phyloP scores from a whole-genome alignment of 768 basidiomycete genomes.

The Panaeolus cyanescens region DNA sequence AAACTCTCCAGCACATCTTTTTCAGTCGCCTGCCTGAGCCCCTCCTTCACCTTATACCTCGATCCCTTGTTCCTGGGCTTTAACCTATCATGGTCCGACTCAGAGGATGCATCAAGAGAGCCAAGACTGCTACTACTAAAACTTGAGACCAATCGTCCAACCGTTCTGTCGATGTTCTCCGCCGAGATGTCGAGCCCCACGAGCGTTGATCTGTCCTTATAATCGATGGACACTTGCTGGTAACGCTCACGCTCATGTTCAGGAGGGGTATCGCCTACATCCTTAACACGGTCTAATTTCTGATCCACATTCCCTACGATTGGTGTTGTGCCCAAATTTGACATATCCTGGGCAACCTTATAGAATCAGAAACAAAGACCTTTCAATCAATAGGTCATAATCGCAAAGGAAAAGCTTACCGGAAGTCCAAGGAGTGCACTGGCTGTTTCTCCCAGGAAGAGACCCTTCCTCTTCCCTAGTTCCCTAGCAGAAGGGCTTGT shows the following conservation, averaged over 20 bases:
- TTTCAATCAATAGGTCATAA: neutral
- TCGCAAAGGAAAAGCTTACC: constrained; percentile 2
- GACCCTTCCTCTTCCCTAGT: constrained; percentile 22
- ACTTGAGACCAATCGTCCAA: neutral
- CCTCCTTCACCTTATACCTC: neutral
- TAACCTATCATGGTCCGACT: neutral
- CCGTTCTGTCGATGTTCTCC: neutral
- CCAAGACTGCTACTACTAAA: neutral
- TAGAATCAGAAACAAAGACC: neutral
- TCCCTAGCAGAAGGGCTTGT: constrained; percentile 17
- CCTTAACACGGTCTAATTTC: too few species aligned
- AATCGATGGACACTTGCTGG: neutral
- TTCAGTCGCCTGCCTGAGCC: neutral
- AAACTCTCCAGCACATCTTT: neutral
- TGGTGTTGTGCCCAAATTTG: neutral
- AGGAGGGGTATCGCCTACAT: neutral
- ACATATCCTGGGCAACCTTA: neutral
- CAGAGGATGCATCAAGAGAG: neutral
- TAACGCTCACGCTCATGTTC: too few species aligned
- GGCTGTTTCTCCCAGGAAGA: constrained; percentile 17
- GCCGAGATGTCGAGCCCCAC: neutral
- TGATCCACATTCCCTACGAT: neutral
- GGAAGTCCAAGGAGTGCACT: neutral
- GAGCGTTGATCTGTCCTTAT: neutral
- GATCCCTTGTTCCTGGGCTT: too few species aligned